A percentile compares a stretch with the other conserved stretches of the same genome.
These are phyloP conservation scores for Centella asiatica DNA, from an alignment of 129 eudicot species.

Conservation along the genomic window DNA sequence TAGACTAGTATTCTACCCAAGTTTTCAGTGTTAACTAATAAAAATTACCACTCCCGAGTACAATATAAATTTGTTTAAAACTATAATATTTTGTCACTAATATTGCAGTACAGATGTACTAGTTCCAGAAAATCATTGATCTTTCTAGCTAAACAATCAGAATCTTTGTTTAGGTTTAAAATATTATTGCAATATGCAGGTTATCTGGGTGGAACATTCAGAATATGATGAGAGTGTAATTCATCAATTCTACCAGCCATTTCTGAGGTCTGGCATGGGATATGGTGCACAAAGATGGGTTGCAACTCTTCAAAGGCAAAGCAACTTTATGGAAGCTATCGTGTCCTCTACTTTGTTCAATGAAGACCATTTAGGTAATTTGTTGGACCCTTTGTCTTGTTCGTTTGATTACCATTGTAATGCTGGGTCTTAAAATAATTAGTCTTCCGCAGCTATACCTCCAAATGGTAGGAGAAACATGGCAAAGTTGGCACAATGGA, in stretches of 20 bases:
- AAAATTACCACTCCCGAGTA: no score
- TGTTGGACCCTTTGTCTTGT: background rate
- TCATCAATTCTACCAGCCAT: conserved; percentile 47
- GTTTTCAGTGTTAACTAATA: no score
- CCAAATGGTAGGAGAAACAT: conserved; percentile 52
- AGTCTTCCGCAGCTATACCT: conserved; percentile 29
- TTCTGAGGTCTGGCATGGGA: conserved; percentile 65
- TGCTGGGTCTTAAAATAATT: conserved; percentile 1
- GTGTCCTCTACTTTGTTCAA: conserved; percentile 31
- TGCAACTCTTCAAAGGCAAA: conserved; percentile 55
- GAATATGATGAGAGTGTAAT: conserved; percentile 62
- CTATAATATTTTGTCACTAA: no score
- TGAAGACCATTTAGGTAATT: conserved; percentile 45
- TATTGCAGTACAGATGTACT: no score
- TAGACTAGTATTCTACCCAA: no score
- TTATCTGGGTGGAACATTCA: conserved; percentile 77
- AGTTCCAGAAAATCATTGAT: no score
- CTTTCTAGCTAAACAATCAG: background rate
- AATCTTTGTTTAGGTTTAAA: background rate
- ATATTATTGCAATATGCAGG: conserved; percentile 37
- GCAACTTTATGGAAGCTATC: conserved; percentile 39
- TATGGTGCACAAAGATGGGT: conserved; percentile 81
- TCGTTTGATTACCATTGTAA: background rate
- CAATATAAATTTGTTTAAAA: no score
- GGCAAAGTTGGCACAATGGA: conserved; percentile 54